phyloP scores from a whole-genome alignment of 2,329 filamentous ascomycete genomes.

The Bisporella sp. region DNA sequence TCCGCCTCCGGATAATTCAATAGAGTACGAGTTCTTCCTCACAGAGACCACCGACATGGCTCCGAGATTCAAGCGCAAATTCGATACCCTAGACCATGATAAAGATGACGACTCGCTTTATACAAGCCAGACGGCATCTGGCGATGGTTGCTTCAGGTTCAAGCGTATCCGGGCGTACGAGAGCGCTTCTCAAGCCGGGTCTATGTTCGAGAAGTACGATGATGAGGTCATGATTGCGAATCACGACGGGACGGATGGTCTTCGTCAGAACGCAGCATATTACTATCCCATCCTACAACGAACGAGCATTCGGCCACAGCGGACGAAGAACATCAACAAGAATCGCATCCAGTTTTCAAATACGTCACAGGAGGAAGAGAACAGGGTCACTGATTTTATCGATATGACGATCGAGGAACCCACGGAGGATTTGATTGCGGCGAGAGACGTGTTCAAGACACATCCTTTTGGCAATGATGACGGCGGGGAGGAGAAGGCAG shows the following conservation, averaged over 20 bases:
- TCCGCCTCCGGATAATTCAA: conserved; percentile 48
- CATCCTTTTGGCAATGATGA: conserved; percentile 17
- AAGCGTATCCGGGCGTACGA: conserved; percentile 58
- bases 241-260: conserved; percentile 45
- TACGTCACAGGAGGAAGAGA: conserved; percentile 35
- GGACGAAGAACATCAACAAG: conserved; percentile 55
- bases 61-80: conserved; percentile 51
- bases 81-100: conserved; percentile 49
- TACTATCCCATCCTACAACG: conserved; percentile 65
- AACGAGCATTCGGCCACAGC: conserved; percentile 53
- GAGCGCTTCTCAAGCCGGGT: conserved; percentile 49
- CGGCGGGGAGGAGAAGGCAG: conserved; percentile 16
- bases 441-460: conserved; percentile 44
- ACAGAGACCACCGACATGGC: conserved; percentile 41
- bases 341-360: conserved; percentile 14
- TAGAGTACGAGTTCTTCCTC: conserved; percentile 64
- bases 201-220: conserved; percentile 50
- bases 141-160: conserved; percentile 50
- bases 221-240: conserved; percentile 56
- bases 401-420: conserved; percentile 51
- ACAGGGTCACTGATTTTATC: conserved; percentile 36
- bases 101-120: conserved; percentile 48
- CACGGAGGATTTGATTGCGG: conserved; percentile 43
- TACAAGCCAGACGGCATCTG: conserved; percentile 38
- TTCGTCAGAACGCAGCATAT: conserved; percentile 50